phyloP scores from a whole-genome alignment of 2,329 filamentous ascomycete species.

The Cryphonectria radicalis region DNA sequence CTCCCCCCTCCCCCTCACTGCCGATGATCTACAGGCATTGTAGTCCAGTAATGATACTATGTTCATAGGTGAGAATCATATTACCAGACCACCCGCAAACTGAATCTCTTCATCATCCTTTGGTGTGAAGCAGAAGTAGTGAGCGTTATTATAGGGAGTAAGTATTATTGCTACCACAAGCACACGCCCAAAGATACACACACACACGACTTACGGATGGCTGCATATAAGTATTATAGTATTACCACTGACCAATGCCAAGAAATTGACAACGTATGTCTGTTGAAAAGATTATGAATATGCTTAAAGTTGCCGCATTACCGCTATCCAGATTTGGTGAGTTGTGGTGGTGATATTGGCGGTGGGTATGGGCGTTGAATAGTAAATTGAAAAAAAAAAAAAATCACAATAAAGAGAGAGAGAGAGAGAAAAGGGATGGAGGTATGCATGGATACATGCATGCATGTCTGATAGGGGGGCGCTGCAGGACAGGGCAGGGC shows the following conservation, averaged over 20 bases:
- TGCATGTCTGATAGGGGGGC: background rate
- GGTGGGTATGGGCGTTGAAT: too few relatives aligned
- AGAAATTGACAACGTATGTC: background rate
- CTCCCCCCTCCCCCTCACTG: background rate
- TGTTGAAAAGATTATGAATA: background rate
- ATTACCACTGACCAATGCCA: background rate
- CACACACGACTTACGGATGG: background rate
- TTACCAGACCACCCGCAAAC: conserved; percentile 63
- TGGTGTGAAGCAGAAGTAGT: background rate
- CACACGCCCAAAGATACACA: background rate
- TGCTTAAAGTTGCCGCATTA: background rate
- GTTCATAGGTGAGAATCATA: conserved; percentile 70
- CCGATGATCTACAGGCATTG: background rate
- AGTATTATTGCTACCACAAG: too few relatives aligned
- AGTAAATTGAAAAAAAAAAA: background rate
- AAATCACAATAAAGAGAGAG: background rate
- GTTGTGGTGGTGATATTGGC: background rate
- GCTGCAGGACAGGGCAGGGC: background rate
- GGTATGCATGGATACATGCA: background rate
- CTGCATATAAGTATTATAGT: background rate
- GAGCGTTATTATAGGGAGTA: too few relatives aligned
- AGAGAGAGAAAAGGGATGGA: background rate
- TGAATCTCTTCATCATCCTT: conserved; percentile 23
- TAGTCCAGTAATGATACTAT: background rate
- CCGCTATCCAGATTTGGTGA: background rate